A percentile compares a stretch with the other conserved stretches of the same genome.
Conservation (phyloP, 164 flowering plant species). For the Cinnamomum chago region DNA sequence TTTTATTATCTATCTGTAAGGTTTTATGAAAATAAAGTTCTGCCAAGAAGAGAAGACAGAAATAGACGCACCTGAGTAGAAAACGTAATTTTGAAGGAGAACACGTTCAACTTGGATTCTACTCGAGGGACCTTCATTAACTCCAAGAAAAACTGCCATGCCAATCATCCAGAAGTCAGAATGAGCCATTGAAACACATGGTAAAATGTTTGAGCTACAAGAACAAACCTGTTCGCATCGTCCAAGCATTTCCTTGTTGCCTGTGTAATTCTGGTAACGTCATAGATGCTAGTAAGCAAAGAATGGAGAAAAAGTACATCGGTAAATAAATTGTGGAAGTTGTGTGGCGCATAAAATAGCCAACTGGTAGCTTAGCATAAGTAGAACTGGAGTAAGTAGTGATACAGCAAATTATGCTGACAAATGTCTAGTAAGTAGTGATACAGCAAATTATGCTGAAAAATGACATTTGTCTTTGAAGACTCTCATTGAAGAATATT, state of each 20-base stretch:
- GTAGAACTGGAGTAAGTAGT: neutral
- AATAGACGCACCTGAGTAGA: constrained; percentile 58
- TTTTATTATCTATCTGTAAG: neutral
- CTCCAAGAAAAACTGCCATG: constrained; percentile 87
- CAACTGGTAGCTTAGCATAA: neutral
- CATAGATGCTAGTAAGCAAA: constrained; percentile 11
- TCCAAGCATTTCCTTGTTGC: constrained; percentile 86
- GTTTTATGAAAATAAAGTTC: too few species aligned
- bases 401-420: neutral
- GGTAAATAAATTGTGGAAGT: neutral
- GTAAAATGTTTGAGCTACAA: neutral
- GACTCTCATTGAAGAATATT: too few species aligned
- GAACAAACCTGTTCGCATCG: constrained; percentile 87
- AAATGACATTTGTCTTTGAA: too few species aligned
- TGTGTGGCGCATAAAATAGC: neutral
- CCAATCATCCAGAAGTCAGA: constrained; percentile 11
- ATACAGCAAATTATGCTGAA: neutral
- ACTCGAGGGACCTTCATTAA: constrained; percentile 98
- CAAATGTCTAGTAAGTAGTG: neutral
- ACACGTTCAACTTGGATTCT: constrained; percentile 89
- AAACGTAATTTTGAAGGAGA: constrained; percentile 84
- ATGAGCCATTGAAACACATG: neutral
- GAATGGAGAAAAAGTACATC: neutral
- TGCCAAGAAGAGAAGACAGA: neutral
- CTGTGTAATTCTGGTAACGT: constrained; percentile 68